Evolutionary conservation across 805 yeast genomes (phyloP).

Genomic region (Saccharomycopsis babjevae): DNA sequence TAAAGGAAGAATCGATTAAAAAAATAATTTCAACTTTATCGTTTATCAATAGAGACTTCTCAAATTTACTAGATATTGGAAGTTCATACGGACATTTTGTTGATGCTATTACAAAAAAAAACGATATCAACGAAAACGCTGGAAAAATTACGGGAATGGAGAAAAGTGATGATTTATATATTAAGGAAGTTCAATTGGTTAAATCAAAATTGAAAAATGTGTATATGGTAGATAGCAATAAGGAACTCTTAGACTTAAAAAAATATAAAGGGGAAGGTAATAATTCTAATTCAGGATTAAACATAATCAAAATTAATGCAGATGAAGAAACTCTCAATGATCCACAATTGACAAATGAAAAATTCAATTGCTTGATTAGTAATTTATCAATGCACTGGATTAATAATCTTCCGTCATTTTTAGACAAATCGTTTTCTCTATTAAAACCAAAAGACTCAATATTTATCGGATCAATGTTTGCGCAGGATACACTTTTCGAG

Average conservation of each 20-base stretch:
- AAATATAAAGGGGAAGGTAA: constrained; percentile 29
- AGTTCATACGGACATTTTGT: constrained; percentile 55
- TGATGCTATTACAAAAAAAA: constrained; percentile 25
- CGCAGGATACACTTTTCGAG: constrained; percentile 80
- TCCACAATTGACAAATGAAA: constrained; percentile 29
- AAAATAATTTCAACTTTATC: constrained; percentile 68
- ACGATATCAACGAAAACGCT: constrained; percentile 15
- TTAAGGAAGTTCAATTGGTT: constrained; percentile 44
- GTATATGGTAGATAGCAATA: constrained; percentile 59
- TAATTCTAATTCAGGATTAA: constrained; percentile 23
- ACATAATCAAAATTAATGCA: constrained; percentile 40
- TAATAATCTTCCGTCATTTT: constrained; percentile 65
- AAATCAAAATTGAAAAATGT: constrained; percentile 41
- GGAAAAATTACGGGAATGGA: constrained; percentile 10
- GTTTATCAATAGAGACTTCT: constrained; percentile 56
- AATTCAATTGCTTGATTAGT: constrained; percentile 63
- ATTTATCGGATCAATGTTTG: constrained; percentile 71
- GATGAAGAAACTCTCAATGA: constrained; percentile 60
- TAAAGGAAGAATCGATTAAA: constrained; percentile 63
- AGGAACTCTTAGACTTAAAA: constrained; percentile 40
- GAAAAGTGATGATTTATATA: constrained; percentile 31
- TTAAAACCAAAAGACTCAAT: constrained; percentile 66
- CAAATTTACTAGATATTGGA: constrained; percentile 60
- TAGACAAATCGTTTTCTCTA: constrained; percentile 44
- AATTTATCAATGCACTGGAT: constrained; percentile 77